Evolutionary conservation across 176 grass and related monocot species (phyloP), one percentile per base, ranked within the genome.

Genomic region (Oryza rufipogon): DNA sequence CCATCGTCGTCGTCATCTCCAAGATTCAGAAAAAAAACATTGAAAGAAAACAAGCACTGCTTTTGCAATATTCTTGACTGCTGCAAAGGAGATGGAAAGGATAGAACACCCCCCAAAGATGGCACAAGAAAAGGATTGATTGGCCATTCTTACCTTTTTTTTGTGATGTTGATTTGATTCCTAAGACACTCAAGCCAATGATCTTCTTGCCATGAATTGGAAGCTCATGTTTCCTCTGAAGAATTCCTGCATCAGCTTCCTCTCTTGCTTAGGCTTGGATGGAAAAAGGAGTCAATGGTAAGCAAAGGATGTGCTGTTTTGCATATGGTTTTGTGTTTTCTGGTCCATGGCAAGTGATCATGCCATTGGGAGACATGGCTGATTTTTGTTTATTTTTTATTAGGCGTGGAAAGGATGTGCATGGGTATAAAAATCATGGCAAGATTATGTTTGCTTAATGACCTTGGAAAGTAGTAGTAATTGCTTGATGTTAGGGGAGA

Each of bases 371-470:
- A 49, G 48, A 14, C 61, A 52, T 68, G 34, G 28, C 7, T 63
- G 56, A 32, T 28, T 89, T 85, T 28, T 77, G 11, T 34, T 69
- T 16, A 65, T 78, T 67, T 78, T 90, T 77, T 66, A 80, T 14
- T 65, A 58, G 38, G n/a, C 74, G 84, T 83, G 80, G 89, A 77
- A 83, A 20, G 75, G 70, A 76, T 76, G 80, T 83, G 80, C 64
- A 2, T 71, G 80, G 22, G 26, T 64, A 79, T 70, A 64, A 67
- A 75, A 83, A 65, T 75, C 22, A 67, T 6, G 4, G 47, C 64
- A 65, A 42, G 80, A 64, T 80, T 80, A 65, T 73, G 75, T 46
- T 84, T 84, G 74, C 89, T 83, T 75, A 54, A 70, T 2, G 64
- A 16, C 70, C 66, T 54, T 75, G 61, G 38, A 66, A 77, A 49